phyloP scores from a whole-genome alignment of 129 eudicot genomes.

The Lonicera japonica region DNA sequence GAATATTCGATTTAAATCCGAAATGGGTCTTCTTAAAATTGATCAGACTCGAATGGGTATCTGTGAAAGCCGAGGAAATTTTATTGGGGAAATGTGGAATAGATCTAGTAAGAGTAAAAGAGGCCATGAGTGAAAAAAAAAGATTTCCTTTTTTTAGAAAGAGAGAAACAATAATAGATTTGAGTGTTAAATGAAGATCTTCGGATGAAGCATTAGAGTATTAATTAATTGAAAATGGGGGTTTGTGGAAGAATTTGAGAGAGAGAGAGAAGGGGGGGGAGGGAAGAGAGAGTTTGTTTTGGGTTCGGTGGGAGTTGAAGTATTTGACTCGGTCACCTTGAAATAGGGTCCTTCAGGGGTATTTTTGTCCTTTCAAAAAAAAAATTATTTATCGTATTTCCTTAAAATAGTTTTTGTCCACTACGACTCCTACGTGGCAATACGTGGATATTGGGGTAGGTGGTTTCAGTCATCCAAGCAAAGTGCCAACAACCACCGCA shows the following conservation, averaged over 20 bases:
- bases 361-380: conserved; percentile 25
- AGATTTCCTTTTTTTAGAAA: neutral
- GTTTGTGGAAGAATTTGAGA: conserved; percentile 7
- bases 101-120: conserved; percentile 20
- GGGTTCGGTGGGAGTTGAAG: conserved; percentile 33
- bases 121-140: conserved; percentile 22
- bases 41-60: conserved; percentile 27
- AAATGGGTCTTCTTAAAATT: conserved; percentile 32
- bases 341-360: conserved; percentile 18
- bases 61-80: conserved; percentile 14
- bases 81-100: conserved; percentile 22
- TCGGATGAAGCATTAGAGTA: neutral
- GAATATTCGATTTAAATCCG: conserved; percentile 18
- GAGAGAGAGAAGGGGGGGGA: neutral
- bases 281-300: no score
- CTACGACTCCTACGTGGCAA: conserved; percentile 30
- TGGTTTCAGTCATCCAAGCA: conserved; percentile 17
- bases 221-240: neutral
- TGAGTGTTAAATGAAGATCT: neutral
- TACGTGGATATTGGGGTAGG: conserved; percentile 12
- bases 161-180: neutral
- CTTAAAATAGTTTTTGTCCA: neutral
- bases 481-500: conserved; percentile 30
- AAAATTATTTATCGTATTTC: no score
- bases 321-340: neutral